Evolutionary conservation across 208 protist genomes (phyloP).

Genomic region (Herpetomonas muscarum): DNA sequence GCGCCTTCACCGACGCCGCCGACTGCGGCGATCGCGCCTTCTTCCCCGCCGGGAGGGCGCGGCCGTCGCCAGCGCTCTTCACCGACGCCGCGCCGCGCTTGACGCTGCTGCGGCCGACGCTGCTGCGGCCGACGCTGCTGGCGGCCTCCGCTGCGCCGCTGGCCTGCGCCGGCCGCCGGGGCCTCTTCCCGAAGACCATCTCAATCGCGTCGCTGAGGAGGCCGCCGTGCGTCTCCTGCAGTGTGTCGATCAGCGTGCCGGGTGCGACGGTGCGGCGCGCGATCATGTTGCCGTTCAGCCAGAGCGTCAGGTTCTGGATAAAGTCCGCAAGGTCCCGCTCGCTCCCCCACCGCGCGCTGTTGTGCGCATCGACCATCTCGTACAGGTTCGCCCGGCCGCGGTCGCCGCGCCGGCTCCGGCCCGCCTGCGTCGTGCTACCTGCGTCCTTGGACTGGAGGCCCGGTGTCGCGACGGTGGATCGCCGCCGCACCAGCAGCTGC

Average conservation of each 20-base stretch:
- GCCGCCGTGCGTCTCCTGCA: conserved; percentile 57
- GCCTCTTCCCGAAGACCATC: conserved; percentile 51
- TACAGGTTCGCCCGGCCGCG: no score
- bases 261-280: conserved; percentile 28
- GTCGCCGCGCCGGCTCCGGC: no score
- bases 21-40: not conserved
- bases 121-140: not conserved
- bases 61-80: no score
- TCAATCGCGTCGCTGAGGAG: conserved; percentile 67
- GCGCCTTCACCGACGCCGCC: not conserved
- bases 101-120: not conserved
- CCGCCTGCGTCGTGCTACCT: not conserved
- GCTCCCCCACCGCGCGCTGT: conserved; percentile 10
- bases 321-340: no score
- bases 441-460: conserved; percentile 2
- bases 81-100: not conserved
- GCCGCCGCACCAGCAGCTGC: not conserved
- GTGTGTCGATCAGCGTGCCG: conserved; percentile 41
- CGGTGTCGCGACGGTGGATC: not conserved
- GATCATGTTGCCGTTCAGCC: conserved; percentile 79
- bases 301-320: conserved; percentile 52
- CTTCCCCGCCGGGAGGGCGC: not conserved
- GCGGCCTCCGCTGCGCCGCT: not conserved
- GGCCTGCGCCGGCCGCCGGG: conserved; percentile 8
- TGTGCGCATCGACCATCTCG: conserved; percentile 19